A percentile compares a stretch with the other conserved stretches of the same genome.
These are phyloP conservation scores for Candida sphagnicola DNA, from an alignment of 805 yeast species.

Conservation along the genomic window DNA sequence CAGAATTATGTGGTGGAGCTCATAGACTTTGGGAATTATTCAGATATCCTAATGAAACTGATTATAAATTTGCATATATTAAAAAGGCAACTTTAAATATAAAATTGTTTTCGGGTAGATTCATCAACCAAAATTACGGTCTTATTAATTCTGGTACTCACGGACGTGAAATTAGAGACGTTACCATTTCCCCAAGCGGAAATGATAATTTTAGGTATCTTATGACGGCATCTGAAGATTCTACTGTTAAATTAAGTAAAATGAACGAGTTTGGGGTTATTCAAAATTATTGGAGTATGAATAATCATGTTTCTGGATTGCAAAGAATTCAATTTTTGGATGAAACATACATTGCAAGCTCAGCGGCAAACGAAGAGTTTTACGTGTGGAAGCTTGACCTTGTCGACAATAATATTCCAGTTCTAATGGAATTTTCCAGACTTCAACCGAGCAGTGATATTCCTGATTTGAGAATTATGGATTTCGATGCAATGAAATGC, in stretches of 20 bases:
- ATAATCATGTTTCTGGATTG: slow-evolving; percentile 85
- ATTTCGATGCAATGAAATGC: slow-evolving; percentile 53
- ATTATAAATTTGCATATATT: slow-evolving; percentile 52
- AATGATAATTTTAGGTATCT: slow-evolving; percentile 38
- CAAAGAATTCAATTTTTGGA: slow-evolving; percentile 68
- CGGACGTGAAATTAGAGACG: slow-evolving; percentile 85
- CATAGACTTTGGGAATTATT: slow-evolving; percentile 77
- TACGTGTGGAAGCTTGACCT: slow-evolving; percentile 65
- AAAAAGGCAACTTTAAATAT: slow-evolving; percentile 47
- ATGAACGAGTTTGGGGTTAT: slow-evolving; percentile 39
- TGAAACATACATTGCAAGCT: slow-evolving; percentile 39
- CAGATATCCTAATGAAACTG: slow-evolving; percentile 12
- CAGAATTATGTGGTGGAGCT: slow-evolving; percentile 84
- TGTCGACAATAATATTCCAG: slow-evolving; percentile 40
- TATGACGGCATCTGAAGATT: slow-evolving; percentile 87
- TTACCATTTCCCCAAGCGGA: slow-evolving; percentile 47
- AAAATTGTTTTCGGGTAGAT: slow-evolving; percentile 20
- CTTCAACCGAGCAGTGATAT: slow-evolving; percentile 52
- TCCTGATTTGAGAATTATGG: slow-evolving; percentile 91
- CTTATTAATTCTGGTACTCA: slow-evolving; percentile 63
- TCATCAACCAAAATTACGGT: slow-evolving; percentile 16
- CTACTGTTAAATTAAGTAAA: slow-evolving; percentile 61
- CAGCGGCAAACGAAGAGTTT: slow-evolving; percentile 88
- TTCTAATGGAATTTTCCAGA: slow-evolving; percentile 46
- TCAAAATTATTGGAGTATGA: slow-evolving; percentile 53